Percentiles rank a stretch among this genome's conserved stretches.
These are phyloP conservation scores for Chimonanthus salicifolius DNA, from an alignment of 164 flowering plant species.

Conservation along the genomic window DNA sequence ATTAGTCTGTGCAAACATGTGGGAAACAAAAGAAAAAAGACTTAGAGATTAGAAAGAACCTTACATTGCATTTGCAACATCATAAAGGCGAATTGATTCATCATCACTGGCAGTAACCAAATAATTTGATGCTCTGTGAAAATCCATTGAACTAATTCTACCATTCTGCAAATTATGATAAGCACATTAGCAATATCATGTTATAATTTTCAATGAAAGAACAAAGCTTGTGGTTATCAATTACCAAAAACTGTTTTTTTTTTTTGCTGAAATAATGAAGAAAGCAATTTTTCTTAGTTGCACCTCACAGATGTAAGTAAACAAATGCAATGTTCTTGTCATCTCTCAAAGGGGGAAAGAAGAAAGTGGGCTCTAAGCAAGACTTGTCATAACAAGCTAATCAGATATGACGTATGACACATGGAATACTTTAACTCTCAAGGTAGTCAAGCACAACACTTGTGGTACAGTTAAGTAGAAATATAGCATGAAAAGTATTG, in stretches of 20 bases:
- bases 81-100: slow-evolving; percentile 95
- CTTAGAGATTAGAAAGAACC: slow-evolving; percentile 14
- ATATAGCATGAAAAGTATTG: not conserved
- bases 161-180: slow-evolving; percentile 50
- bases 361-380: not conserved
- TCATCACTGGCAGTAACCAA: slow-evolving; percentile 98
- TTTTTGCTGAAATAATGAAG: not conserved
- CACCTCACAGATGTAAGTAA: not conserved
- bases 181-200: slow-evolving; percentile 1
- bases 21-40: not conserved
- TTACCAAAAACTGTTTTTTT: too few species aligned
- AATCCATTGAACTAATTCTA: slow-evolving; percentile 94
- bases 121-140: slow-evolving; percentile 73
- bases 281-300: not conserved
- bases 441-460: not conserved
- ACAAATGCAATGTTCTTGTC: not conserved
- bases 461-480: not conserved
- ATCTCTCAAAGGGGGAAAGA: too few species aligned
- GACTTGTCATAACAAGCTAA: not conserved
- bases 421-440: not conserved
- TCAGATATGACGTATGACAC: too few species aligned
- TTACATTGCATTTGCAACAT: slow-evolving; percentile 77
- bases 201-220: not conserved
- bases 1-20: not conserved
- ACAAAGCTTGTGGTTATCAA: too few species aligned